Base-by-base conservation (phyloP, 2,329 filamentous ascomycete species). In the Aureobasidium sp. region DNA sequence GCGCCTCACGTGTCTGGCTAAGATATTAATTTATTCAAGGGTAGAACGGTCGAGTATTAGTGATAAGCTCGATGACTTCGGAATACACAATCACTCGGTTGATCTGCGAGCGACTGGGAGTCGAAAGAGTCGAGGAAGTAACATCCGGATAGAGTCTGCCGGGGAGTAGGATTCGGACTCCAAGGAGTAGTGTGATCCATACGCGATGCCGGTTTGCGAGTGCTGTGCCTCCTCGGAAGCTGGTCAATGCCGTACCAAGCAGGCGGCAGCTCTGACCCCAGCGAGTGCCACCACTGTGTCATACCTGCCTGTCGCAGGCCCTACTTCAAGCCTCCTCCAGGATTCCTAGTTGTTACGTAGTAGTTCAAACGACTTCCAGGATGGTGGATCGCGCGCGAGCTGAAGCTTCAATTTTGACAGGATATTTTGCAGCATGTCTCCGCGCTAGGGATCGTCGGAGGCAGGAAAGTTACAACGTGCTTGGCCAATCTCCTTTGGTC, bases 1-100 rank as follows among this genome's bases (percentile, higher is more conserved):
- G 53, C 53, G 27, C 39, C 53, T 35, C 53, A 57, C 53, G 39
- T 57, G 53, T 44, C 9, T 57, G 53, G n/a, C 53, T 45, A 57
- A 5, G 1, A 24, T 45, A 22, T 54, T 42, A 52, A 52, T 54
- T 54, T 29, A 29, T 54, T n/a, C 37, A 12, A 50, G 31, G 17
- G n/a, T 33, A 29, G 24, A 48, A 15, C 7, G 39, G 17, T 40
- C 17, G 39, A 40, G 5, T 40, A 19, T 40, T 19, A 17, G 39
- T 40, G 17, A 9, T 40, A 5, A 9, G 7, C 15, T 31, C 24
- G 9, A 9, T 24, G 24, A 24, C 4, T 24, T 24, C 24, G 24
- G 24, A 3, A 29, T 17, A 48, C 24, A 15, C 9, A 31, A 7
- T n/a, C 7, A 24, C 15, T n/a, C 8, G 24, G n/a, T 9, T 17